Evolutionary conservation across 768 basidiomycete genomes (phyloP).

Genomic region (Lyophyllum atratum): DNA sequence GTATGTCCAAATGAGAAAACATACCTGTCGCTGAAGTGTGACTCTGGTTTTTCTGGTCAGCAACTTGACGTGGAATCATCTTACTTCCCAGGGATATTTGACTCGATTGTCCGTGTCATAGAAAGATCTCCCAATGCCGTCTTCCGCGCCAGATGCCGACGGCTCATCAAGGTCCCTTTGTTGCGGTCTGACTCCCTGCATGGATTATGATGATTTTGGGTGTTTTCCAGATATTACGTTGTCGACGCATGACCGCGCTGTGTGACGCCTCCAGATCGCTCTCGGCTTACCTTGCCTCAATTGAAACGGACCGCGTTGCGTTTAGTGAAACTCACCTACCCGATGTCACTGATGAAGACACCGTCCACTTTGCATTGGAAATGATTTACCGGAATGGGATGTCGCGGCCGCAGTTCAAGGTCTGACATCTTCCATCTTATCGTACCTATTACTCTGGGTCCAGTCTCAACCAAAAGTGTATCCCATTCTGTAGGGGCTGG

Average conservation of each 20-base stretch:
- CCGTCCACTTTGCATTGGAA: constrained; percentile 44
- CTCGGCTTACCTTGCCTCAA: constrained; percentile 22
- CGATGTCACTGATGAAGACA: constrained; percentile 34
- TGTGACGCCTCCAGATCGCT: constrained; percentile 28
- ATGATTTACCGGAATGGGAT: constrained; percentile 42
- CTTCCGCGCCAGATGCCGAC: constrained; percentile 48
- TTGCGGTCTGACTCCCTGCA: neutral
- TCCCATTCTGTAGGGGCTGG: constrained; percentile 14
- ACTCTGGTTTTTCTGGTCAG: constrained; percentile 32
- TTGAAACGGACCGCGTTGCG: constrained; percentile 12
- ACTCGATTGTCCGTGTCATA: constrained; percentile 52
- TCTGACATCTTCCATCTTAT: constrained; percentile 22
- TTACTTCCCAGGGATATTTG: constrained; percentile 49
- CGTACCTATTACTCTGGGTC: constrained; percentile 28
- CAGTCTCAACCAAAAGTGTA: constrained; percentile 9
- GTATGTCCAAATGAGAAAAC: constrained; percentile 33
- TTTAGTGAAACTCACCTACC: neutral
- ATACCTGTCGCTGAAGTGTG: neutral
- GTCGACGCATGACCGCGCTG: constrained; percentile 27
- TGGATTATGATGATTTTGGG: neutral
- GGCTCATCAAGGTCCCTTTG: constrained; percentile 47
- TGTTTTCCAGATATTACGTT: constrained; percentile 26
- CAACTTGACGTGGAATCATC: constrained; percentile 56
- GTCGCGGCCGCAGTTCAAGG: constrained; percentile 49
- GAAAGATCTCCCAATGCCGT: constrained; percentile 47